phyloP scores from a whole-genome alignment of 2,329 filamentous ascomycete species.

The Calonectria fujianensis region DNA sequence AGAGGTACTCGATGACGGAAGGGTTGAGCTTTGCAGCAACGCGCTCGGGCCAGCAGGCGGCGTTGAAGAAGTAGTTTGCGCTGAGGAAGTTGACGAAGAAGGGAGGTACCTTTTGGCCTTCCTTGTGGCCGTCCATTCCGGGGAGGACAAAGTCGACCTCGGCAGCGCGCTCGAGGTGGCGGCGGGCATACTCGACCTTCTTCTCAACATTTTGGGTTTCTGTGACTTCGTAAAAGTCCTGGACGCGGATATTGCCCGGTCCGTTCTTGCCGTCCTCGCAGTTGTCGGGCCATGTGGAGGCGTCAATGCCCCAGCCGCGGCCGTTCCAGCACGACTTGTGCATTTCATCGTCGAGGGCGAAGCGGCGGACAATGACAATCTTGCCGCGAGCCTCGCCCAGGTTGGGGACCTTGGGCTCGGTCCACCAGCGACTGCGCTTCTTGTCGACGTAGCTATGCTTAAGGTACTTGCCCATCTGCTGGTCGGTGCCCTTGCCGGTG shows the following conservation, averaged over 20 bases:
- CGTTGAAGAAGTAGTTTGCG: conserved; percentile 95
- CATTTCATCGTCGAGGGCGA: conserved; percentile 77
- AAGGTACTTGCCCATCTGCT: conserved; percentile 84
- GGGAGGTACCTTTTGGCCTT: conserved; percentile 67
- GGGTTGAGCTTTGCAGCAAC: conserved; percentile 93
- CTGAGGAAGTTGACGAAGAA: conserved; percentile 94
- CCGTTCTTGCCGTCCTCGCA: conserved; percentile 83
- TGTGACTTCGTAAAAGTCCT: conserved; percentile 95
- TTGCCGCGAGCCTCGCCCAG: conserved; percentile 88
- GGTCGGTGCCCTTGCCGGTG: conserved; percentile 85
- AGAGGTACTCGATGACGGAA: conserved; percentile 78
- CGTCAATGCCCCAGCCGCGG: conserved; percentile 76
- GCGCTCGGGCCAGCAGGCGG: conserved; percentile 93
- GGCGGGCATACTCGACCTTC: conserved; percentile 84
- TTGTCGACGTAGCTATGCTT: conserved; percentile 80
- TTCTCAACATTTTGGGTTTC: conserved; percentile 84
- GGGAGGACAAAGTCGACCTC: conserved; percentile 69
- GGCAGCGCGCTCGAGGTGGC: conserved; percentile 85
- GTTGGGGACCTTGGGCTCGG: conserved; percentile 83
- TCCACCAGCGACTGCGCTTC: conserved; percentile 82
- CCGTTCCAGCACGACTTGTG: conserved; percentile 68
- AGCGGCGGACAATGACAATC: conserved; percentile 89
- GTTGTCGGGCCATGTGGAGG: conserved; percentile 88
- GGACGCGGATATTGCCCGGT: conserved; percentile 86
- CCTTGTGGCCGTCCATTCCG: conserved; percentile 55